A percentile compares a stretch with the other conserved stretches of the same genome.
These are phyloP conservation scores for Paramecium caudatum DNA, from an alignment of 73 alveolate genomes.

Conservation along the genomic window DNA sequence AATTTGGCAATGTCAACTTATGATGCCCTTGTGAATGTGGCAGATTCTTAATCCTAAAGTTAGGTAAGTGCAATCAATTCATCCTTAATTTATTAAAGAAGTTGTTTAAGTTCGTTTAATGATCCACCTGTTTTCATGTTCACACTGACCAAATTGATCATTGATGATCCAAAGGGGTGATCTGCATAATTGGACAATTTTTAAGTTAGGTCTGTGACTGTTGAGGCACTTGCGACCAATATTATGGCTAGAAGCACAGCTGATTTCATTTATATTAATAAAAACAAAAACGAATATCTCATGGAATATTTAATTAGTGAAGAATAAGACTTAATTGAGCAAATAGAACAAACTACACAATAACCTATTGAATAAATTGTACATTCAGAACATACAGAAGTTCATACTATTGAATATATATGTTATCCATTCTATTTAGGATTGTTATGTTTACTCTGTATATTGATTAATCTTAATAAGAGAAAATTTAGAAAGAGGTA, in stretches of 20 bases:
- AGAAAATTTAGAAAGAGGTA: constrained; percentile 69
- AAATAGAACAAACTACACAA: not conserved
- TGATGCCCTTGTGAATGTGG: constrained; percentile 9
- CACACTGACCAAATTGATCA: constrained; percentile 57
- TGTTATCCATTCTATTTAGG: constrained; percentile 55
- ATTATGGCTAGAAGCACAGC: constrained; percentile 29
- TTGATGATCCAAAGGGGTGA: constrained; percentile 57
- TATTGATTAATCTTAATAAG: constrained; percentile 27
- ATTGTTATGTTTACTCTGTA: not conserved
- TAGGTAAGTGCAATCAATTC: constrained; percentile 64
- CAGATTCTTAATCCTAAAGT: constrained; percentile 17
- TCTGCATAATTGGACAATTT: constrained; percentile 26
- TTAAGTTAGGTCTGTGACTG: constrained; percentile 9
- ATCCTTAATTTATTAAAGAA: constrained; percentile 61
- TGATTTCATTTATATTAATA: constrained; percentile 55
- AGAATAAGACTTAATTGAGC: constrained; percentile 12
- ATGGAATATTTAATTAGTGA: constrained; percentile 28
- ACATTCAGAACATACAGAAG: constrained; percentile 43
- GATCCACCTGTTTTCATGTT: constrained; percentile 70
- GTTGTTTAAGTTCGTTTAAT: constrained; percentile 35
- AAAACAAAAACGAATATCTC: constrained; percentile 50
- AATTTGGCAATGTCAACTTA: constrained; percentile 60
- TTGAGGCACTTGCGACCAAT: constrained; percentile 43
- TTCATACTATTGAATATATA: not conserved
- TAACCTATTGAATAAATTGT: too few species aligned